Conservation (phyloP, 768 basidiomycete species). For the Mycena leptocephala region DNA sequence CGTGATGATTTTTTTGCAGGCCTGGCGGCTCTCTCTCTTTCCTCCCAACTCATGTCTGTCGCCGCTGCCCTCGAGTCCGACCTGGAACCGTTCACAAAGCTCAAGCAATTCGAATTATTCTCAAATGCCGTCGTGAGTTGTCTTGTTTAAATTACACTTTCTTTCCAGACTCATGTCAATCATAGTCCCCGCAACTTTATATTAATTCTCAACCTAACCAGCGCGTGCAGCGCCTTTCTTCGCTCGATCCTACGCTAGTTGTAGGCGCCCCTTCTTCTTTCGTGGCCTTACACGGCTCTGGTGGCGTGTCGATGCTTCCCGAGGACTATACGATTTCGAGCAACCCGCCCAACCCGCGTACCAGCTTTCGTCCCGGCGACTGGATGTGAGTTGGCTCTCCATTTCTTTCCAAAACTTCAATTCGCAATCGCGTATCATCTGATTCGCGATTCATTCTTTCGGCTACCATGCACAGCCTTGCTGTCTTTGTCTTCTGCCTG, state of each 20-base stretch:
- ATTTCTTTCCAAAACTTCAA: not conserved
- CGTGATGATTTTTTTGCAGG: conserved; percentile 54
- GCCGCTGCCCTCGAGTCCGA: conserved; percentile 75
- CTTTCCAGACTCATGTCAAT: conserved; percentile 40
- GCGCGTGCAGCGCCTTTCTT: not conserved
- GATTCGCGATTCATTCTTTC: conserved; percentile 32
- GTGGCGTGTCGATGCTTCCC: conserved; percentile 37
- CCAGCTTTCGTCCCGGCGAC: conserved; percentile 78
- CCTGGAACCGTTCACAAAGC: conserved; percentile 73
- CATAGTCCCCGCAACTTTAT: conserved; percentile 39
- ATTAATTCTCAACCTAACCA: conserved; percentile 42
- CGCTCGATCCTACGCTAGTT: not conserved
- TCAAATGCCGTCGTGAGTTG: conserved; percentile 25
- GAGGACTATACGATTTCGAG: conserved; percentile 73
- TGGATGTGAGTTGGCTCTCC: conserved; percentile 76
- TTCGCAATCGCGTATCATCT: conserved; percentile 14
- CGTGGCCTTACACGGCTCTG: conserved; percentile 29
- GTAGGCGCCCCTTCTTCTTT: no score
- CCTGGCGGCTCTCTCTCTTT: conserved; percentile 69
- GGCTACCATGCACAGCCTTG: conserved; percentile 35
- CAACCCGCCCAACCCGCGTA: conserved; percentile 82
- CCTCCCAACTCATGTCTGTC: conserved; percentile 63
- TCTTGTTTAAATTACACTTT: conserved; percentile 4
- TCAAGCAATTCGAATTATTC: conserved; percentile 57
- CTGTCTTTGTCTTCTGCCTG: conserved; percentile 33